Evolutionary conservation across 345 rosid genomes (phyloP).

Genomic region (Erysimum cheiranthoides): DNA sequence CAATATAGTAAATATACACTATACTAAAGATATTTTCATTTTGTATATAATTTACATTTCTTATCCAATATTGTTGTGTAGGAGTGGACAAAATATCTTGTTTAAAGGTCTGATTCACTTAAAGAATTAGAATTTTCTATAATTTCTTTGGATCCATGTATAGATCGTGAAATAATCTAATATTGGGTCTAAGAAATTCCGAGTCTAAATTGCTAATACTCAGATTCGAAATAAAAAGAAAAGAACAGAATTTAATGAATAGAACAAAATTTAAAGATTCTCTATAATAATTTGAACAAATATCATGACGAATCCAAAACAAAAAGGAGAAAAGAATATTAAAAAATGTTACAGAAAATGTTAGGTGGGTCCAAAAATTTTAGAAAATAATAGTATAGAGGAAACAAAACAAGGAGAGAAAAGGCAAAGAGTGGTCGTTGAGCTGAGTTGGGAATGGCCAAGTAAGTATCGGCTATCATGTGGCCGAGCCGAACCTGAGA

Average conservation of each 20-base stretch:
- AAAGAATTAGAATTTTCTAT: no score
- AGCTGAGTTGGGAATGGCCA: conserved; percentile 41
- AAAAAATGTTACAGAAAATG: conserved; percentile 3
- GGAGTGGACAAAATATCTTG: no score
- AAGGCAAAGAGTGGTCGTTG: conserved; percentile 22
- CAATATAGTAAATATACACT: background rate
- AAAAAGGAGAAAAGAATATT: background rate
- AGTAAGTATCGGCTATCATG: conserved; percentile 65
- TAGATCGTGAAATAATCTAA: no score
- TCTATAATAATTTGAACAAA: background rate
- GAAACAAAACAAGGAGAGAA: conserved; percentile 17
- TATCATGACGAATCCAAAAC: background rate
- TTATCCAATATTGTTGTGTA: no score
- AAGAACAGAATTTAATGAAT: background rate
- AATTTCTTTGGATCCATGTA: no score
- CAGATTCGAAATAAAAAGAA: no score
- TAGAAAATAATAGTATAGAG: background rate
- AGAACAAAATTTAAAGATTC: background rate
- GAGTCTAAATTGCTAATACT: no score
- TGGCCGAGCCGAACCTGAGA: conserved; percentile 73
- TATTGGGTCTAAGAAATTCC: no score
- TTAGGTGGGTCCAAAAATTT: conserved; percentile 3
- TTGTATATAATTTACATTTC: background rate
- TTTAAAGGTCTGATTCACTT: no score
- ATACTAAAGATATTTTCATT: background rate